Evolutionary conservation across 2,329 filamentous ascomycete species (phyloP), one percentile per base, ranked within the genome.

Genomic region (Malbranchea zuffiana): DNA sequence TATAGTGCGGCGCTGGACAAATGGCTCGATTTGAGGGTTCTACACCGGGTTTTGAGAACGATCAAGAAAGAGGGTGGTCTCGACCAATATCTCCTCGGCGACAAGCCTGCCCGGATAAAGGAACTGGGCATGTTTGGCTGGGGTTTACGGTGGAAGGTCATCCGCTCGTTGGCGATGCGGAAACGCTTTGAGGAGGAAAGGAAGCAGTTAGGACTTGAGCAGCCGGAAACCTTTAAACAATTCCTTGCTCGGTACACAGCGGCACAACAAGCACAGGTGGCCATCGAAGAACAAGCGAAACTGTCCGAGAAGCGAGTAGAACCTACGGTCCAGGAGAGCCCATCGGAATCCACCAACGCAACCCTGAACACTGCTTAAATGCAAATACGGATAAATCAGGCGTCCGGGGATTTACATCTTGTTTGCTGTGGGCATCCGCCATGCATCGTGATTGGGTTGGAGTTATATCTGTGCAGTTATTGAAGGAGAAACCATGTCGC

Each of bases 61-160:
- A 82, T 96, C 54, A 78, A 84, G 55, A 88, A 86, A 56, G 76
- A 80, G 44, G 88, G 88, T 42, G 86, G 90, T 5, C 69, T 98
- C 46, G 90, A 98, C 60, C 78, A 86, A 53, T 98, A 98, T 63
- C 68, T 98, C 30, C 68, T 94, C 27, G 86, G 85, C 48, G 73
- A 77, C 56, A 90, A 85, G 63, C 67, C 80, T 11, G 72, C 69
- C 26, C 74, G 90, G 45, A 71, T 96, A 54, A 82, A 79, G 65
- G 84, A 94, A 60, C 68, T 98, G 40, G 90, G 90, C 4, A 77
- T 88, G 35, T 80, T 80, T 47, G 90, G 90, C 5, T 98, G 90
- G 90, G 75, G 79, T 50, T 65, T 98, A 52, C 70, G 90, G 46
- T 95, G 86, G 82, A 74, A 82, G 44, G 68, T 98, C 43, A 85